phyloP scores from a whole-genome alignment of 441 rosid genomes.

The Croton laevigatus region DNA sequence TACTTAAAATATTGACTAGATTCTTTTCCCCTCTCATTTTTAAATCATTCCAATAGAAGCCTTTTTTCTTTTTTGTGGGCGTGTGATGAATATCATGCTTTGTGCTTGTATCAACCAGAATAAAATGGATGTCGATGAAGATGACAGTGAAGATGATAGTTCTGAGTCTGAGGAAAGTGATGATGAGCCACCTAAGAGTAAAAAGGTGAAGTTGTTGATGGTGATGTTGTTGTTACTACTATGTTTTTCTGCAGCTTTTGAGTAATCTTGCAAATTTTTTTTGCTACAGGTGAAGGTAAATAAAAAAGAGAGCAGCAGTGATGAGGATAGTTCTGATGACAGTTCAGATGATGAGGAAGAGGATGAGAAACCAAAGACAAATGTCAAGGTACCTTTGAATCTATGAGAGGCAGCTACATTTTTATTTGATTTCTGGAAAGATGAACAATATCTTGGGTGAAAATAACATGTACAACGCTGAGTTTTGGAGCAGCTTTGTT shows the following conservation, averaged over 20 bases:
- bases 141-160: slow-evolving; percentile 43
- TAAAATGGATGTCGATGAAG: slow-evolving; percentile 35
- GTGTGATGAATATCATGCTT: not conserved
- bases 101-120: slow-evolving; percentile 20
- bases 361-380: slow-evolving; percentile 44
- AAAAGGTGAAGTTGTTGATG: slow-evolving; percentile 33
- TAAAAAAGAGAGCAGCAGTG: slow-evolving; percentile 53
- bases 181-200: slow-evolving; percentile 39
- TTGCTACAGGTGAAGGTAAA: slow-evolving; percentile 26
- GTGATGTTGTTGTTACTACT: not conserved
- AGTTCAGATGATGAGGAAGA: slow-evolving; percentile 52
- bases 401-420: not conserved
- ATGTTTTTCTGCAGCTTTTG: not conserved
- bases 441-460: not conserved
- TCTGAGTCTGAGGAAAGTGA: slow-evolving; percentile 41
- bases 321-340: slow-evolving; percentile 57
- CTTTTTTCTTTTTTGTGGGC: not conserved
- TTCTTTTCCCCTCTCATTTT: too few relatives aligned
- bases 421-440: not conserved
- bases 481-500: not conserved
- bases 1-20: too few relatives aligned
- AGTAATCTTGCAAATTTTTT: not conserved
- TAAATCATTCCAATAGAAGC: too few relatives aligned
- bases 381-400: slow-evolving; percentile 23
- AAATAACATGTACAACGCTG: not conserved